These are phyloP conservation scores for Skeletonema potamos DNA, from an alignment of 108 stramenopile species.

Conservation along the genomic window DNA sequence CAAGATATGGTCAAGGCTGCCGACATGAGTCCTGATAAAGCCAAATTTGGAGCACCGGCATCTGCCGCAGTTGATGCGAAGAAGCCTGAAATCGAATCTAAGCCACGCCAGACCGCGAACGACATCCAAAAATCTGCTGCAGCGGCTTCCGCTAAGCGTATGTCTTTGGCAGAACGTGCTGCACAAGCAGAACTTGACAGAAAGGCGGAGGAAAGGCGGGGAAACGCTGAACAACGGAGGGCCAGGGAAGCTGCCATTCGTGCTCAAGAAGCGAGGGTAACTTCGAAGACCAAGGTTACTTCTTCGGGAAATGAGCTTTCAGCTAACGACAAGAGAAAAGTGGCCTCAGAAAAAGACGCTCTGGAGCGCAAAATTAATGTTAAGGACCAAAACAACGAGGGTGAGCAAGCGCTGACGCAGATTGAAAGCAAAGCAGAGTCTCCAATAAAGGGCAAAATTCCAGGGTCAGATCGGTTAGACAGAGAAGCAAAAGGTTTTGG, in stretches of 20 bases:
- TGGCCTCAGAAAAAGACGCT: neutral
- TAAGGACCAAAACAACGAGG: neutral
- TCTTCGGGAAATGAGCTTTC: neutral
- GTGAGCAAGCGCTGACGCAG: neutral
- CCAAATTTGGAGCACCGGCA: neutral
- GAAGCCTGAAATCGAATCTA: neutral
- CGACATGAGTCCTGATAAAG: neutral
- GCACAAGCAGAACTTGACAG: slow-evolving; percentile 2
- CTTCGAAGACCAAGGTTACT: neutral
- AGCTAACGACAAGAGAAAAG: neutral
- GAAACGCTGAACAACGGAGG: neutral
- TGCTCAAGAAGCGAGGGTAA: neutral
- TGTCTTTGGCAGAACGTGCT: slow-evolving; percentile 7
- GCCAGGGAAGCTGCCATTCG: neutral
- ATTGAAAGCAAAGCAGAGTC: neutral
- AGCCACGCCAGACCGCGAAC: neutral
- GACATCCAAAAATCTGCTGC: slow-evolving; percentile 4
- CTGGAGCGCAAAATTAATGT: neutral
- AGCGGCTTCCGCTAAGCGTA: neutral
- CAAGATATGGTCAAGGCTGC: slow-evolving; percentile 27
- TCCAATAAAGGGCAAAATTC: neutral
- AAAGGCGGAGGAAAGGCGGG: neutral
- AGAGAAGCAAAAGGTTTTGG: neutral
- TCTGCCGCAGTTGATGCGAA: neutral
- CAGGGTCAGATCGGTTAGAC: neutral